Percentiles rank a stretch among this genome's conserved stretches.
Evolutionary conservation across 371 early-diverging fungal genomes (phyloP).

Genomic region (Apophysomyces variabilis): DNA sequence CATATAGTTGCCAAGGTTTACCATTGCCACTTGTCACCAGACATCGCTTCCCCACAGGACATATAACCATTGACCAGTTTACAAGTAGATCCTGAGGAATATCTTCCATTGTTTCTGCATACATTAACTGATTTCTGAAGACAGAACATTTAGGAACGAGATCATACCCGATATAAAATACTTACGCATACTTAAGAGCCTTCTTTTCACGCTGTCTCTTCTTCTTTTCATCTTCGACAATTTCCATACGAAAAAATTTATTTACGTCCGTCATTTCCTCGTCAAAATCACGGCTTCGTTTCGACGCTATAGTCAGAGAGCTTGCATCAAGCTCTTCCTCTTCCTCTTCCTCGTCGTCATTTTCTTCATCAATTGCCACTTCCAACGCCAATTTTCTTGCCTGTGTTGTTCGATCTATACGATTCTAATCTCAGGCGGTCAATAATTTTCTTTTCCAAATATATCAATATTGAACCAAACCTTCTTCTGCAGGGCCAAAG

Average conservation of each 20-base stretch:
- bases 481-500: slow-evolving; percentile 33
- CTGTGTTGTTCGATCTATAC: slow-evolving; percentile 21
- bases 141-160: background rate
- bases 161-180: background rate
- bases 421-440: slow-evolving; percentile 18
- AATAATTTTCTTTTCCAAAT: background rate
- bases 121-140: slow-evolving; percentile 62
- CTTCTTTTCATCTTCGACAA: slow-evolving; percentile 18
- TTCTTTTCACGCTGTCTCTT: slow-evolving; percentile 12
- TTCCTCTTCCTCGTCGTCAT: slow-evolving; percentile 17
- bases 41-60: slow-evolving; percentile 68
- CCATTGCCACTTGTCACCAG: slow-evolving; percentile 60
- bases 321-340: slow-evolving; percentile 8
- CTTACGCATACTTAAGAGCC: background rate
- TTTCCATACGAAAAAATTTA: background rate
- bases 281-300: slow-evolving; percentile 25
- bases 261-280: slow-evolving; percentile 29
- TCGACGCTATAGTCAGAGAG: background rate
- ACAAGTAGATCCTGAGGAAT: slow-evolving; percentile 56
- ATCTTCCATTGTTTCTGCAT: slow-evolving; percentile 58
- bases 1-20: slow-evolving; percentile 17
- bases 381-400: slow-evolving; percentile 27
- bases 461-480: background rate
- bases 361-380: slow-evolving; percentile 13
- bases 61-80: slow-evolving; percentile 57